Base-by-base conservation (phyloP, 2,329 filamentous ascomycete species). In the Coniella vitis region DNA sequence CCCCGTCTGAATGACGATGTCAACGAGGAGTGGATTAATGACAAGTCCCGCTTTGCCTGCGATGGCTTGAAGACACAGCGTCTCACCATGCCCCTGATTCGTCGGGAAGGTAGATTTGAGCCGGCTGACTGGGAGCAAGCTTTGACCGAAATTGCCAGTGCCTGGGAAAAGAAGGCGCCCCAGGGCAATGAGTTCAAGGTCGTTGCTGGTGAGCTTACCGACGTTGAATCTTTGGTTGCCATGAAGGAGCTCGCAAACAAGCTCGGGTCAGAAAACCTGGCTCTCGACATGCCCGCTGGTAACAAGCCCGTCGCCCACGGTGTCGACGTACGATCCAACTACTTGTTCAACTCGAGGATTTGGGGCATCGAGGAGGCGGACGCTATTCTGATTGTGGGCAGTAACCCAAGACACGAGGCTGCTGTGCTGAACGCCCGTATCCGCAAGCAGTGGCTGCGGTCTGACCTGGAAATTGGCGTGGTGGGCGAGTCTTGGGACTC, bases 11-110 rank as follows among this genome's bases (percentile, higher is more conserved):
- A 98, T 66, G 93, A 98, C 65, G 90, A 97, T 61, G 83, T 98
- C 61, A 98, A 98, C 68, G 93, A 98, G 73, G 93, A 98, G 70
- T 98, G 93, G 93, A 97, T 98, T 68, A 93, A 97, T 70, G 93
- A 98, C 75, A 98, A 97, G 78, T 84, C 89, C 36, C 83, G 93
- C 56, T 98, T 97, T 66, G 91, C 93, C 37, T 95, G 90, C 66
- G 93, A 98, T 66, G 93, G 93, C 43, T 77, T 98, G 57, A 95
- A 90, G 79, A 97, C 91, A 40, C 93, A 98, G 71, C 83, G 93
- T 63, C 76, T 98, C 49, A 97, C 93, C 32, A 93, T 91, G 57
- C 93, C 93, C 37, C 73, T 98, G 55, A 83, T 96, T 61, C 87
- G 90, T 58, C 83, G 85, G 50, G 86, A 94, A 52, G 86, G 90